phyloP scores from a whole-genome alignment of 2,329 filamentous ascomycete species.

The Sclerotinia sclerotiorum region DNA sequence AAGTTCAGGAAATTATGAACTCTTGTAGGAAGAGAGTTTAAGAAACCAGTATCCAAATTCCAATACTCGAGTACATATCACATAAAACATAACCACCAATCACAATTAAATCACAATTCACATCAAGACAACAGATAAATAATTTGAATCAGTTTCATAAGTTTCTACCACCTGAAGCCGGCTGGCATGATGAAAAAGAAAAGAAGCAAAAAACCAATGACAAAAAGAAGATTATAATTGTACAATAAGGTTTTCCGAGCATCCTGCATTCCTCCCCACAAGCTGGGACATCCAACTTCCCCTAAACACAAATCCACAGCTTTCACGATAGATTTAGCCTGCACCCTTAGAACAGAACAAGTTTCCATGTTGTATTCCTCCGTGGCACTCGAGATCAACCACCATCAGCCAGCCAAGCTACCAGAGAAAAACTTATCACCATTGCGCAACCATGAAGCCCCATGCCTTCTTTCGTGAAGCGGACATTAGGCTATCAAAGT shows the following conservation, averaged over 20 bases:
- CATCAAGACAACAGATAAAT: not conserved
- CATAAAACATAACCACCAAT: not conserved
- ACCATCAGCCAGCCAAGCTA: conserved; percentile 38
- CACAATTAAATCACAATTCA: not conserved
- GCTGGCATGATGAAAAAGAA: conserved; percentile 34
- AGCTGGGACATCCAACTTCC: conserved; percentile 15
- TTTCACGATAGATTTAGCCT: conserved; percentile 10
- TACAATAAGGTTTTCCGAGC: conserved; percentile 36
- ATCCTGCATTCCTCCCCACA: conserved; percentile 28
- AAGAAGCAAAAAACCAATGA: conserved; percentile 10
- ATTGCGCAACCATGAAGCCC: conserved; percentile 20
- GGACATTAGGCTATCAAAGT: conserved; percentile 9
- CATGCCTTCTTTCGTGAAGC: not conserved
- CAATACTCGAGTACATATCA: too few species aligned
- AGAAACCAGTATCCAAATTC: too few species aligned
- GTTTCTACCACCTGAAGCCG: conserved; percentile 35
- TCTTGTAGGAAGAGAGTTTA: not conserved
- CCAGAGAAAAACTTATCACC: conserved; percentile 28
- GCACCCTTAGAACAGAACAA: conserved; percentile 11
- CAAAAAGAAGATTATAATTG: conserved; percentile 39
- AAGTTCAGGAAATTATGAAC: too few species aligned
- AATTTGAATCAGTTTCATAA: not conserved
- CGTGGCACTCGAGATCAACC: conserved; percentile 30
- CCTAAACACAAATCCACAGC: conserved; percentile 13
- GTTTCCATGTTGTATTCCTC: not conserved